These are phyloP conservation scores for Termitomyces sp. DNA, from an alignment of 768 basidiomycete genomes.

Conservation along the genomic window DNA sequence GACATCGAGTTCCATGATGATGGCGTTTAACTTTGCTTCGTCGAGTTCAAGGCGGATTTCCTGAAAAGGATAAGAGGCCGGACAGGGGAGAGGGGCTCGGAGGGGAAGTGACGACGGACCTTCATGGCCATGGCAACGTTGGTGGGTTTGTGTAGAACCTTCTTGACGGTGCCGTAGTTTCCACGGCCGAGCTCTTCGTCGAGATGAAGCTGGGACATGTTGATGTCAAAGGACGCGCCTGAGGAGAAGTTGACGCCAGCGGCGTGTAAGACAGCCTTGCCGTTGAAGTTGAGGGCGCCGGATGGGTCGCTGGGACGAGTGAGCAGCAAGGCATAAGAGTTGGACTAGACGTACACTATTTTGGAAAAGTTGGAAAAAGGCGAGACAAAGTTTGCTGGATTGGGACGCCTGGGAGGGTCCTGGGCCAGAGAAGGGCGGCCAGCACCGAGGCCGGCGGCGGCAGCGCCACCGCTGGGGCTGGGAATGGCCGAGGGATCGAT, in stretches of 20 bases:
- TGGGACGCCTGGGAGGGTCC: constrained; percentile 31
- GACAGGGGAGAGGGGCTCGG: constrained; percentile 2
- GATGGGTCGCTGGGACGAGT: constrained; percentile 74
- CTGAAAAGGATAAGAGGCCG: constrained; percentile 36
- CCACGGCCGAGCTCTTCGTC: constrained; percentile 94
- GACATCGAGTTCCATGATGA: constrained; percentile 98
- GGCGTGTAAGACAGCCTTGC: constrained; percentile 91
- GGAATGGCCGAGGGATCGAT: constrained; percentile 46
- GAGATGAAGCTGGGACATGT: constrained; percentile 89
- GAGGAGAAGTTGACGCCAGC: constrained; percentile 83
- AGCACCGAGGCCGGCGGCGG: constrained; percentile 67
- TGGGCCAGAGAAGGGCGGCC: constrained; percentile 55
- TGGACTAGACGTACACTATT: constrained; percentile 64
- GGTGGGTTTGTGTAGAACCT: constrained; percentile 90
- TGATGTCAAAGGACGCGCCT: constrained; percentile 89
- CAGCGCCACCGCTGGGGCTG: constrained; percentile 47
- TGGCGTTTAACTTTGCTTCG: constrained; percentile 87
- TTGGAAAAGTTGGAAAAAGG: constrained; percentile 92
- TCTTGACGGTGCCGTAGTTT: constrained; percentile 97
- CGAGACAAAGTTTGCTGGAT: constrained; percentile 51
- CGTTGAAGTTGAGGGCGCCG: constrained; percentile 90
- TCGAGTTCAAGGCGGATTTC: constrained; percentile 98
- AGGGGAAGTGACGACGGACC: constrained; percentile 41
- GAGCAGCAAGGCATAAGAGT: constrained; percentile 1
- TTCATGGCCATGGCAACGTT: constrained; percentile 99